phyloP scores from a whole-genome alignment of 140 eudicot genomes.

The Anethum foeniculum region DNA sequence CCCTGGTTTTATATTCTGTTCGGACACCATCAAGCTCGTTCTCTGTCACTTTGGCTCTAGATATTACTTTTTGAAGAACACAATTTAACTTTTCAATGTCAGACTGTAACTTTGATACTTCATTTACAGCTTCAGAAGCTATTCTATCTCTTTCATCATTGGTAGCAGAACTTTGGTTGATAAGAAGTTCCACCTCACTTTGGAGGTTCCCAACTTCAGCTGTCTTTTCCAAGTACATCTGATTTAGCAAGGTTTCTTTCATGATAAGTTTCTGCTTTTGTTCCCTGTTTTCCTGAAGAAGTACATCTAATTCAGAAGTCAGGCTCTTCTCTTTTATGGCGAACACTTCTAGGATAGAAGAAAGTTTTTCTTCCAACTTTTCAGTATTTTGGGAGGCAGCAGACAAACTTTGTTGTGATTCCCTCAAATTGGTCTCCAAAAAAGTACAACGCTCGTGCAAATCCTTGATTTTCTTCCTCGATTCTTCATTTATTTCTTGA shows the following conservation, averaged over 20 bases:
- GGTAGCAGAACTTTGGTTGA: conserved; percentile 29
- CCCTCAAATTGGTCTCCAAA: conserved; percentile 41
- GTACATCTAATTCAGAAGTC: conserved; percentile 48
- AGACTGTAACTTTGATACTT: conserved; percentile 25
- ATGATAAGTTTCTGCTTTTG: conserved; percentile 39
- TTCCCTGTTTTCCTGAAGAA: conserved; percentile 52
- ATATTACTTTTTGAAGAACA: conserved; percentile 34
- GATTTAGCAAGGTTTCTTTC: conserved; percentile 50
- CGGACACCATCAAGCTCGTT: conserved; percentile 31
- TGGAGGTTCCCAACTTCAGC: conserved; percentile 42
- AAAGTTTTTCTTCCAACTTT: conserved; percentile 39
- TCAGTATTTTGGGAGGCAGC: conserved; percentile 31
- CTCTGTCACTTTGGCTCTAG: conserved; percentile 26
- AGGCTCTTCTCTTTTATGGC: conserved; percentile 42
- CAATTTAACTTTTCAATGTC: conserved; percentile 40
- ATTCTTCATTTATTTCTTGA: conserved; percentile 41
- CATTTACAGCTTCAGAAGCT: conserved; percentile 23
- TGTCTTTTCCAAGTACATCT: conserved; percentile 49
- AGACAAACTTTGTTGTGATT: conserved; percentile 30
- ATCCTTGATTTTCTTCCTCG: conserved; percentile 30
- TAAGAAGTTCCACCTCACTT: conserved; percentile 43
- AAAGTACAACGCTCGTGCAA: conserved; percentile 24
- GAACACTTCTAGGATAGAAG: conserved; percentile 40
- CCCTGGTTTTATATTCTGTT: conserved; percentile 34
- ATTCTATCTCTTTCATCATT: conserved; percentile 42